These are phyloP conservation scores for Fragosphaeria purpurea DNA, from an alignment of 2,329 filamentous ascomycete species.

Conservation along the genomic window DNA sequence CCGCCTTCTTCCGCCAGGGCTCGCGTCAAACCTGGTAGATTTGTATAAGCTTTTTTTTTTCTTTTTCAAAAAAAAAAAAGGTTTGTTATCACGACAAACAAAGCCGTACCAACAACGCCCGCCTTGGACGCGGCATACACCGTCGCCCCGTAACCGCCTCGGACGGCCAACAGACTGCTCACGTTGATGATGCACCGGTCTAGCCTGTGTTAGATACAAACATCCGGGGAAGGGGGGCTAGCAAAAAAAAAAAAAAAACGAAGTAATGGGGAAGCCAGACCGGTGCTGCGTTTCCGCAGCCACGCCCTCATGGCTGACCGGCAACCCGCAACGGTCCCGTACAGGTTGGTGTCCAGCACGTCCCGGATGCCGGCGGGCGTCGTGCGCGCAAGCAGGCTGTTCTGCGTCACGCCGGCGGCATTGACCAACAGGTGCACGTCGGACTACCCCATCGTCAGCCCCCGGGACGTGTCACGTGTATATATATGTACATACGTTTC, in stretches of 20 bases:
- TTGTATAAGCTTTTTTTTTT: slow-evolving; percentile 2
- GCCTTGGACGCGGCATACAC: slow-evolving; percentile 75
- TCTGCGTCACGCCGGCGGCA: slow-evolving; percentile 64
- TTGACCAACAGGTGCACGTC: slow-evolving; percentile 56
- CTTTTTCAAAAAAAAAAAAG: slow-evolving; percentile 9
- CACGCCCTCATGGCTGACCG: slow-evolving; percentile 28
- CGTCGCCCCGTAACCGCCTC: slow-evolving; percentile 57
- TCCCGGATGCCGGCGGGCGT: slow-evolving; percentile 38
- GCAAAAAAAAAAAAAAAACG: background rate
- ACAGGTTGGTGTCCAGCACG: slow-evolving; percentile 61
- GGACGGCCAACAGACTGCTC: slow-evolving; percentile 61
- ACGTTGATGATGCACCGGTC: slow-evolving; percentile 65
- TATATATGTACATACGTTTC: no score
- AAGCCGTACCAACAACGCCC: slow-evolving; percentile 54
- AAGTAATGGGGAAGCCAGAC: background rate
- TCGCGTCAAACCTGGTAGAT: slow-evolving; percentile 50
- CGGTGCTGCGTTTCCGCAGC: slow-evolving; percentile 1
- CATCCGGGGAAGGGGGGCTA: no score
- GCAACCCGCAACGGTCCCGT: slow-evolving; percentile 53
- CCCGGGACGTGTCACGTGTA: no score
- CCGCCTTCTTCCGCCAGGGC: slow-evolving; percentile 55
- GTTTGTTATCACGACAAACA: no score
- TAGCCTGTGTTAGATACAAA: background rate
- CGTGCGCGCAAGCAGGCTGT: slow-evolving; percentile 50
- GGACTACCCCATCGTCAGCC: no score